Conservation (phyloP, 768 basidiomycete genomes). For the Leccinum uliginosum region DNA sequence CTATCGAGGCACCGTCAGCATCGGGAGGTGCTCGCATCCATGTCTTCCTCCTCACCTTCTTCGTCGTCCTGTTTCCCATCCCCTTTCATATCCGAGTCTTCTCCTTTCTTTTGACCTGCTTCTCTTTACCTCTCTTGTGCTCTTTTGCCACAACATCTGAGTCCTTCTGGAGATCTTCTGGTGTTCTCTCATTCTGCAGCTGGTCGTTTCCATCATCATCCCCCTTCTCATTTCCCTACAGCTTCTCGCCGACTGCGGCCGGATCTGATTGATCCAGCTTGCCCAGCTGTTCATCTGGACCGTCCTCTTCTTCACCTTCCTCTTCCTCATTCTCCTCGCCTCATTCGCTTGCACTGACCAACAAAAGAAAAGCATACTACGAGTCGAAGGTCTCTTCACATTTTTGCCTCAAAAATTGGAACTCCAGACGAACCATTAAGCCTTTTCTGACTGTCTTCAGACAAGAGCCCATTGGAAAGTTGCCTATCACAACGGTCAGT, state of each 20-base stretch:
- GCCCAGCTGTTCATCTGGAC: constrained; percentile 80
- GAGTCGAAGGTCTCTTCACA: constrained; percentile 48
- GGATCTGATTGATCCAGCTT: constrained; percentile 82
- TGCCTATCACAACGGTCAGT: constrained; percentile 39
- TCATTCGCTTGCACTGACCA: not conserved
- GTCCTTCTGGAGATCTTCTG: constrained; percentile 37
- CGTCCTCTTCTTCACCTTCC: constrained; percentile 46
- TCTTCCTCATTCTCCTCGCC: constrained; percentile 43
- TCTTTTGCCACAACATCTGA: constrained; percentile 84
- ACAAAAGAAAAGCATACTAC: constrained; percentile 35
- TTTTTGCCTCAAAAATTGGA: constrained; percentile 67
- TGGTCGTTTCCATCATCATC: constrained; percentile 50
- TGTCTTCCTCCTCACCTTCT: constrained; percentile 26
- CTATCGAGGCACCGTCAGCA: constrained; percentile 61
- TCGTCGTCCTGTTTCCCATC: constrained; percentile 29
- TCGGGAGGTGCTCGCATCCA: constrained; percentile 31
- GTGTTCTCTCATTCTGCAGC: constrained; percentile 57
- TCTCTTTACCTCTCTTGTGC: constrained; percentile 35
- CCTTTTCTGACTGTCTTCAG: constrained; percentile 61
- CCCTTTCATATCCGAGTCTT: constrained; percentile 23
- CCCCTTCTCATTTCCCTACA: constrained; percentile 86
- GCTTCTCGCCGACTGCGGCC: constrained; percentile 86
- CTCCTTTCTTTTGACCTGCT: constrained; percentile 32
- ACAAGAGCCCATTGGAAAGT: constrained; percentile 66
- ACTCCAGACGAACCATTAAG: constrained; percentile 45